Evolutionary conservation across 148 eudicot genomes (phyloP).

Genomic region (Rhododendron molle): DNA sequence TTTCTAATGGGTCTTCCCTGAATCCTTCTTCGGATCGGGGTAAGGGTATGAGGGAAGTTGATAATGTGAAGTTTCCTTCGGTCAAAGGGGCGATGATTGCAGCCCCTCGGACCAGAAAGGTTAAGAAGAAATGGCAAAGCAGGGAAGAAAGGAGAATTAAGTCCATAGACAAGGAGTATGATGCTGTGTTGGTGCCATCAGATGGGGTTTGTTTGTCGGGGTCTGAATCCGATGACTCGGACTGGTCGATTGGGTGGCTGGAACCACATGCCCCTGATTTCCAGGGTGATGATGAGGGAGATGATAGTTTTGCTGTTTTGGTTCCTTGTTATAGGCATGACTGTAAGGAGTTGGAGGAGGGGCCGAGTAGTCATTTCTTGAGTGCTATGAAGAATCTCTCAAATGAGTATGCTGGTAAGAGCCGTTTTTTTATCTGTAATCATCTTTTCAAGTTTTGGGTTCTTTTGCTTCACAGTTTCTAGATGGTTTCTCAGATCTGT

Average conservation of each 20-base stretch:
- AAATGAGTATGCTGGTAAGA: neutral
- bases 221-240: constrained; percentile 96
- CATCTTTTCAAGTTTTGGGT: neutral
- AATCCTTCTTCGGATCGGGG: constrained; percentile 48
- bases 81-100: constrained; percentile 35
- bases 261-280: constrained; percentile 91
- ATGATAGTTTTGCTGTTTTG: constrained; percentile 77
- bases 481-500: neutral
- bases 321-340: constrained; percentile 80
- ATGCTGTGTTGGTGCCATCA: constrained; percentile 83
- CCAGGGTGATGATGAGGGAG: constrained; percentile 72
- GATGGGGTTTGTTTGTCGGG: constrained; percentile 85
- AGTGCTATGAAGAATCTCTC: neutral
- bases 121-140: constrained; percentile 66
- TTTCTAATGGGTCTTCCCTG: constrained; percentile 33
- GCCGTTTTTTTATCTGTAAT: neutral
- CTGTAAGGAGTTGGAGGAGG: constrained; percentile 26
- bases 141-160: constrained; percentile 58
- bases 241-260: constrained; percentile 98
- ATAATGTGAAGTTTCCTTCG: constrained; percentile 40
- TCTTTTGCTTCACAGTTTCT: neutral
- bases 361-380: constrained; percentile 15
- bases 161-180: constrained; percentile 70
- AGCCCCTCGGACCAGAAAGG: constrained; percentile 46
- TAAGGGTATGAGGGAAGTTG: constrained; percentile 41